A percentile compares a stretch with the other conserved stretches of the same genome.
phyloP scores from a whole-genome alignment of 2,329 filamentous ascomycete genomes.

The Alternaria atra region DNA sequence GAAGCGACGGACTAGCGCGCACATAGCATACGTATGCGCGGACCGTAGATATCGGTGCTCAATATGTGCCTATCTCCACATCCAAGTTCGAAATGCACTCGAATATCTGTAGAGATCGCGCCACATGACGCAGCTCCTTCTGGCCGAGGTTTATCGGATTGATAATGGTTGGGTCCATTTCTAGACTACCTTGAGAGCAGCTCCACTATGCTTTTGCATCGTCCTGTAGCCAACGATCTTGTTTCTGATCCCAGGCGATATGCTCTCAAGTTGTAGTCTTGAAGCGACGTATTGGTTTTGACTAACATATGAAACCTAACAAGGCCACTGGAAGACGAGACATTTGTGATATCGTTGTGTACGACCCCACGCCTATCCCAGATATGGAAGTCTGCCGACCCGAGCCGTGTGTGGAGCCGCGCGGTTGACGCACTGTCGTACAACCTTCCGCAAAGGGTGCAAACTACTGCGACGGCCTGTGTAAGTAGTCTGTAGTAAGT shows the following conservation, averaged over 20 bases:
- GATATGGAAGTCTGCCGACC: slow-evolving; percentile 16
- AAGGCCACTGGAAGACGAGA: background rate
- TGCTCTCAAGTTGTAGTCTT: background rate
- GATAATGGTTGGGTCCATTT: background rate
- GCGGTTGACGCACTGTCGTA: slow-evolving; percentile 17
- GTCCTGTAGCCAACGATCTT: background rate
- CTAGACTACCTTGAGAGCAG: background rate
- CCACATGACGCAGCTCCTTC: slow-evolving; percentile 1
- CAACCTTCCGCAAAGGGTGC: slow-evolving; percentile 6
- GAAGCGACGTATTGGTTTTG: background rate
- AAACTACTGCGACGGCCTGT: slow-evolving; percentile 2
- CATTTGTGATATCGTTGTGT: background rate
- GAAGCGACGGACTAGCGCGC: background rate
- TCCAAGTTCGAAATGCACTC: background rate
- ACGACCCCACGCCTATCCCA: slow-evolving; percentile 5
- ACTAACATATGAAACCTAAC: background rate
- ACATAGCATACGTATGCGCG: background rate
- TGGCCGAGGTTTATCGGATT: background rate
- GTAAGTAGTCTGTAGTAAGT: slow-evolving; percentile 3
- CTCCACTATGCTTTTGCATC: background rate
- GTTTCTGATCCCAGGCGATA: background rate
- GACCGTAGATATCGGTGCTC: background rate
- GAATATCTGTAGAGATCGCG: background rate
- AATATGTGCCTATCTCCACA: background rate
- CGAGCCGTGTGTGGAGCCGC: slow-evolving; percentile 22